These are phyloP conservation scores for Saturnispora hagleri DNA, from an alignment of 805 yeast genomes.

Conservation along the genomic window DNA sequence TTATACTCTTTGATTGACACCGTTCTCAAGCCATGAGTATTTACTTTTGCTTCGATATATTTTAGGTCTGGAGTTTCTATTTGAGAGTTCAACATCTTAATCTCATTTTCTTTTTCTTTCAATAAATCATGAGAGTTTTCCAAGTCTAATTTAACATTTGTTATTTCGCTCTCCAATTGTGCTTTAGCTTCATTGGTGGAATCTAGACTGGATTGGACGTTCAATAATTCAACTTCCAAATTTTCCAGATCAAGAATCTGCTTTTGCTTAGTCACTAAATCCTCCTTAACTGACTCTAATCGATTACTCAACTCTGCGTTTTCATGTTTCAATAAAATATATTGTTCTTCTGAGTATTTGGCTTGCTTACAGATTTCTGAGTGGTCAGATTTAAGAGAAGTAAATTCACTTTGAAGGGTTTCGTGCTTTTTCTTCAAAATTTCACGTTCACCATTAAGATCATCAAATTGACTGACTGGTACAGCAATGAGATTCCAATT, in stretches of 20 bases:
- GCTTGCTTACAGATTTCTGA: not conserved
- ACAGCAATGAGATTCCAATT: constrained; percentile 10
- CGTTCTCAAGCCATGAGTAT: constrained; percentile 19
- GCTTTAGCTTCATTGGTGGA: not conserved
- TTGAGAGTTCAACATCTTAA: not conserved
- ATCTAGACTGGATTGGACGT: not conserved
- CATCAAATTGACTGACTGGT: constrained; percentile 8
- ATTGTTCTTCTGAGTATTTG: not conserved
- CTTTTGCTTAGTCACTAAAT: not conserved
- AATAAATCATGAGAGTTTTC: not conserved
- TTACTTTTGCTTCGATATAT: constrained; percentile 24
- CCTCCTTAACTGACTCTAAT: not conserved
- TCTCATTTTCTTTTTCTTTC: not conserved
- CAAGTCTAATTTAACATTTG: not conserved
- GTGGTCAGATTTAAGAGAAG: not conserved
- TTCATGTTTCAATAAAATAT: not conserved
- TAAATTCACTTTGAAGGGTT: not conserved
- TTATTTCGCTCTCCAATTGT: not conserved
- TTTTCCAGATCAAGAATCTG: not conserved
- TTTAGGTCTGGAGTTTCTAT: constrained; percentile 15
- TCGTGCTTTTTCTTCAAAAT: not conserved
- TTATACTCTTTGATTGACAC: constrained; percentile 19
- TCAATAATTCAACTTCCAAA: not conserved
- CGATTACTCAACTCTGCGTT: not conserved
- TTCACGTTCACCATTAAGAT: constrained; percentile 5